Evolutionary conservation across 202 grass and related monocot genomes (phyloP).

Genomic region (Carex sylvatica): DNA sequence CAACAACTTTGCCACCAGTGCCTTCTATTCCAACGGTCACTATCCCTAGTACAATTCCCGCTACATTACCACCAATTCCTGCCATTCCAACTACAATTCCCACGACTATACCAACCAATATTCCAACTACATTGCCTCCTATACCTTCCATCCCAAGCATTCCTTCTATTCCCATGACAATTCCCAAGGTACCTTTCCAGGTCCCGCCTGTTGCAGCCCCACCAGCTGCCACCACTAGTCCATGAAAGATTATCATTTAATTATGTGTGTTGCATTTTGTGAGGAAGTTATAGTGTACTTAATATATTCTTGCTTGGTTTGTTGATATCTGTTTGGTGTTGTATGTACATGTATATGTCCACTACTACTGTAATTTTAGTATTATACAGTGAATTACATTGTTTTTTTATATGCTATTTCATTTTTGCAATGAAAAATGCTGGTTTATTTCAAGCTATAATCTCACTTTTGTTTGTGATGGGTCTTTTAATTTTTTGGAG

Average conservation of each 20-base stretch:
- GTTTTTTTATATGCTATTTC: background rate
- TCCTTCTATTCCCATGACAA: conserved; percentile 31
- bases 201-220: conserved; percentile 48
- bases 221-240: conserved; percentile 37
- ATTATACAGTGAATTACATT: background rate
- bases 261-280: conserved; percentile 17
- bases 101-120: background rate
- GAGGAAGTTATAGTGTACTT: background rate
- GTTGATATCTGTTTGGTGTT: background rate
- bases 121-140: conserved; percentile 42
- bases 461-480: background rate
- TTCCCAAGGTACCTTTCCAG: conserved; percentile 54
- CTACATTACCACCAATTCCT: conserved; percentile 36
- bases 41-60: conserved; percentile 26
- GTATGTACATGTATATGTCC: background rate
- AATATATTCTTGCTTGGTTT: background rate
- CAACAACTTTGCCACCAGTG: conserved; percentile 48
- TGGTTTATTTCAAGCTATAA: background rate
- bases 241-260: conserved; percentile 38
- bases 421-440: background rate
- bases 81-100: conserved; percentile 19
- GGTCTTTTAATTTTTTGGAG: background rate
- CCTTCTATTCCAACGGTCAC: conserved; percentile 42
- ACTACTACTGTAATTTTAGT: background rate
- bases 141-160: conserved; percentile 12